phyloP scores from a whole-genome alignment of 441 rosid genomes.

The Pelargonium fulgidum region DNA sequence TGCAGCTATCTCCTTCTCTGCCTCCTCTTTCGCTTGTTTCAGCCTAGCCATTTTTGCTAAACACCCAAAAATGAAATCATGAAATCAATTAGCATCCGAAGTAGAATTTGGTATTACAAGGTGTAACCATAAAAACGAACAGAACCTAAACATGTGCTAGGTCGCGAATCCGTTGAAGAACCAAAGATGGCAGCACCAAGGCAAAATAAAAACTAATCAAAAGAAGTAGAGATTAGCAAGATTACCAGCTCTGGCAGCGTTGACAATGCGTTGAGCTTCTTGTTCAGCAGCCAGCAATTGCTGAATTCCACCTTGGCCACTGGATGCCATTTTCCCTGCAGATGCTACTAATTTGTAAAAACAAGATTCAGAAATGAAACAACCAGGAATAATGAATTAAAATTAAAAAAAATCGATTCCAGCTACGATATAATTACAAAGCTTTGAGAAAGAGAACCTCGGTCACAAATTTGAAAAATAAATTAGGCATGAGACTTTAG shows the following conservation, averaged over 20 bases:
- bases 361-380: not conserved
- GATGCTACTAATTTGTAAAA: not conserved
- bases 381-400: not conserved
- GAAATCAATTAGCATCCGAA: not conserved
- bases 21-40: conserved; percentile 85
- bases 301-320: conserved; percentile 84
- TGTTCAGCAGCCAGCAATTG: conserved; percentile 81
- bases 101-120: not conserved
- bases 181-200: not conserved
- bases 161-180: not conserved
- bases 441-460: not conserved
- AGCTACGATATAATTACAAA: not conserved
- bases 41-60: conserved; percentile 71
- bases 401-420: not conserved
- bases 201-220: not conserved
- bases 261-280: conserved; percentile 89
- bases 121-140: not conserved
- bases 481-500: too few species aligned
- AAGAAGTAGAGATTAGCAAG: not conserved
- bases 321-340: conserved; percentile 15
- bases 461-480: not conserved
- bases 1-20: conserved; percentile 66
- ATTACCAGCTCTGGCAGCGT: conserved; percentile 59
- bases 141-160: not conserved
- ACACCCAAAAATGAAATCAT: not conserved